Conservation (phyloP, 225 moss, liverwort and hornwort genomes). For the Marchantia paleacea region DNA sequence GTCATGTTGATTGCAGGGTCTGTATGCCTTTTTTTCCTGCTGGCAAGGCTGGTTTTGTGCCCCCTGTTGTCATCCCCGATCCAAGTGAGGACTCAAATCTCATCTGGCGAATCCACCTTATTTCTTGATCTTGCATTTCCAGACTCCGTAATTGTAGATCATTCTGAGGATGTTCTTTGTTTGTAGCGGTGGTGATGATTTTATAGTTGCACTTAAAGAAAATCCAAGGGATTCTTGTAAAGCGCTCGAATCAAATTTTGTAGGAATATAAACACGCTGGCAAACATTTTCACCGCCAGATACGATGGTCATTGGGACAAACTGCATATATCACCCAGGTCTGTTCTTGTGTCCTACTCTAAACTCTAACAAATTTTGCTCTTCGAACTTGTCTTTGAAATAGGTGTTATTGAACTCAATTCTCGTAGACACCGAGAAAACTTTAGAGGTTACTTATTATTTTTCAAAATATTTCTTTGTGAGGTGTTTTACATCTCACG, state of each 20-base stretch:
- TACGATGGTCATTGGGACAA: conserved; percentile 58
- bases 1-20: conserved; percentile 45
- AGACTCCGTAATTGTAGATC: too few species aligned
- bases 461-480: background rate
- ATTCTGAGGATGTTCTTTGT: background rate
- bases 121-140: too few species aligned
- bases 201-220: background rate
- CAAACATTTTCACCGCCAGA: conserved; percentile 60
- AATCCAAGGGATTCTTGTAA: background rate
- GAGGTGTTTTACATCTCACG: background rate
- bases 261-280: conserved; percentile 73
- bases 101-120: background rate
- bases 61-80: conserved; percentile 51
- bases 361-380: background rate
- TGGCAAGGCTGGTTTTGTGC: conserved; percentile 85
- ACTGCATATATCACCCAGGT: conserved; percentile 56
- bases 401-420: background rate
- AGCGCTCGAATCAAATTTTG: background rate
- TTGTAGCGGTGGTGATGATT: background rate
- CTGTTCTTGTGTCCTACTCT: background rate
- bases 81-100: conserved; percentile 42
- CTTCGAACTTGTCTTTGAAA: background rate
- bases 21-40: conserved; percentile 58
- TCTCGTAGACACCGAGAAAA: background rate
- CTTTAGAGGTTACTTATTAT: too few species aligned